Percentiles rank a stretch among this genome's conserved stretches.
phyloP scores from a whole-genome alignment of 1,284 basidiomycete species.

The Apiotrichum gamsii region DNA sequence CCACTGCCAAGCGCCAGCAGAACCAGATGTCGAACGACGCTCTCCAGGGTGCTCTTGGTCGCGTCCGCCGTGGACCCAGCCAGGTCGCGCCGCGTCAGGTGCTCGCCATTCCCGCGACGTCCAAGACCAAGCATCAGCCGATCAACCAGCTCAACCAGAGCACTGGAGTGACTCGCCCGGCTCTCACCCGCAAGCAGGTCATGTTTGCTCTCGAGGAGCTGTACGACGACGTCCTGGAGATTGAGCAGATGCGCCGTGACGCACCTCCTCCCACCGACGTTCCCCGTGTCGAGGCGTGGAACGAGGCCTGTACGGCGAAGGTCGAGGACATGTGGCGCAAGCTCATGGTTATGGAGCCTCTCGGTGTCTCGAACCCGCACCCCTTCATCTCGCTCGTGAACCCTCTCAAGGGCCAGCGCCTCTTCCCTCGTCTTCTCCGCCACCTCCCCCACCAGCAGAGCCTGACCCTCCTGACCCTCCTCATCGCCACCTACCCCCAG shows the following conservation, averaged over 20 bases:
- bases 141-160: constrained; percentile 35
- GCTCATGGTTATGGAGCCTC: constrained; percentile 77
- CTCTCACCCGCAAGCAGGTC: constrained; percentile 71
- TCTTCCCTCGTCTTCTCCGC: constrained; percentile 83
- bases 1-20: constrained; percentile 76
- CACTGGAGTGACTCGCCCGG: constrained; percentile 51
- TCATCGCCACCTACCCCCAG: constrained; percentile 89
- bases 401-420: constrained; percentile 85
- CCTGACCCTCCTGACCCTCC: constrained; percentile 79
- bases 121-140: constrained; percentile 46
- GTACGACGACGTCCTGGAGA: constrained; percentile 74
- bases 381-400: constrained; percentile 90
- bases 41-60: constrained; percentile 95
- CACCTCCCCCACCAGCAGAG: constrained; percentile 73
- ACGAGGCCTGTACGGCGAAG: constrained; percentile 53
- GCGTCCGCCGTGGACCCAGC: constrained; percentile 62
- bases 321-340: constrained; percentile 73
- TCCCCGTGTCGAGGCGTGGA: constrained; percentile 62
- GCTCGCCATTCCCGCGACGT: constrained; percentile 65
- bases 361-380: constrained; percentile 89
- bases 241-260: constrained; percentile 79
- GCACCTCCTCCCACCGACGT: constrained; percentile 54
- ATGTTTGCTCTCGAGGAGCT: constrained; percentile 75
- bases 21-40: constrained; percentile 53
- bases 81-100: constrained; percentile 86